phyloP scores from a whole-genome alignment of 768 basidiomycete genomes.

The Mycena filopes region DNA sequence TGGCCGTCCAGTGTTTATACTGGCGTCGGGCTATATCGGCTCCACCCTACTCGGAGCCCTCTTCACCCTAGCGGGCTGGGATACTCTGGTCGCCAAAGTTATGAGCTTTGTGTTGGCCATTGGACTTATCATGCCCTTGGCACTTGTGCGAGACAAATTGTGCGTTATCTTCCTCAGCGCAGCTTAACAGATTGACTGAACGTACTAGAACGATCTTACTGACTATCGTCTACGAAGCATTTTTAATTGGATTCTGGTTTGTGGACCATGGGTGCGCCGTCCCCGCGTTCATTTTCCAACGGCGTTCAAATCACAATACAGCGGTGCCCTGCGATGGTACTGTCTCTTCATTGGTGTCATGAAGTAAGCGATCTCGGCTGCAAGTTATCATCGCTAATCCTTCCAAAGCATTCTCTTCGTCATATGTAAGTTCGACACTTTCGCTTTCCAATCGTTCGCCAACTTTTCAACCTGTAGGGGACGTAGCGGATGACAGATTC shows the following conservation, averaged over 20 bases:
- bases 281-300: background rate
- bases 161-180: conserved; percentile 48
- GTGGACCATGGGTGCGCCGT: conserved; percentile 85
- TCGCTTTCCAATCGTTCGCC: background rate
- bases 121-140: conserved; percentile 86
- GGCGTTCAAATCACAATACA: conserved; percentile 41
- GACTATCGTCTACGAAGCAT: conserved; percentile 83
- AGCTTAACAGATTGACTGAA: background rate
- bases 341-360: conserved; percentile 85
- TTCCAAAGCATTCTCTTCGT: conserved; percentile 79
- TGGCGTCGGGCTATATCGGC: conserved; percentile 85
- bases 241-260: conserved; percentile 95
- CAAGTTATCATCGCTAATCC: conserved; percentile 7
- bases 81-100: conserved; percentile 91
- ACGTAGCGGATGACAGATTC: conserved; percentile 93
- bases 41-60: conserved; percentile 84
- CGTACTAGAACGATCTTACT: conserved; percentile 81
- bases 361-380: conserved; percentile 64
- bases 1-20: conserved; percentile 75
- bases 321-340: conserved; percentile 86
- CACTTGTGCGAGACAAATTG: conserved; percentile 91
- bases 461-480: conserved; percentile 64
- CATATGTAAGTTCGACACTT: conserved; percentile 67
- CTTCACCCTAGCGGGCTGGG: conserved; percentile 87
- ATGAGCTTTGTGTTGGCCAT: conserved; percentile 91